Percentiles rank a stretch among this genome's conserved stretches.
phyloP scores from a whole-genome alignment of 2,329 filamentous ascomycete genomes.

The Nemania diffusa region DNA sequence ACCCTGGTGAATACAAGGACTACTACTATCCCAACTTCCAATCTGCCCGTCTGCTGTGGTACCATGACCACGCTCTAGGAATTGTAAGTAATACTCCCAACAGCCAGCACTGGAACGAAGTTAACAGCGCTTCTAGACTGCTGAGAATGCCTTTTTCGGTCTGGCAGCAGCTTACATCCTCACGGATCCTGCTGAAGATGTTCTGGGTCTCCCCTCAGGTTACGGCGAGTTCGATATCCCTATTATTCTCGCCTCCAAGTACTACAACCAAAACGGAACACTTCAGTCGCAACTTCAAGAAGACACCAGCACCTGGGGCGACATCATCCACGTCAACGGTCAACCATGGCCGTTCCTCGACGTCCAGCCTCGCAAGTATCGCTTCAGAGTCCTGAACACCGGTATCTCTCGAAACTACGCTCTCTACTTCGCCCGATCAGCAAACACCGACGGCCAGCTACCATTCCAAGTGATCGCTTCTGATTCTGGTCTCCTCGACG shows the following conservation, averaged over 20 bases:
- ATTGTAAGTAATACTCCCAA: conserved; percentile 40
- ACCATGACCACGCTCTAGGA: conserved; percentile 60
- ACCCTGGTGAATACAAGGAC: conserved; percentile 64
- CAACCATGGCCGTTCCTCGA: conserved; percentile 68
- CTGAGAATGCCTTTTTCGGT: conserved; percentile 65
- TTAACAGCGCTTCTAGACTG: conserved; percentile 54
- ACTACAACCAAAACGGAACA: conserved; percentile 62
- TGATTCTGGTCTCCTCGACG: conserved; percentile 62
- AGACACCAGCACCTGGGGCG: conserved; percentile 62
- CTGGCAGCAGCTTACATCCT: conserved; percentile 67
- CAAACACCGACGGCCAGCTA: conserved; percentile 48
- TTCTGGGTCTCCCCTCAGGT: conserved; percentile 59
- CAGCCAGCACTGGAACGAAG: conserved; percentile 11
- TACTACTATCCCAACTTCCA: conserved; percentile 69
- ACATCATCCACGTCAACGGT: conserved; percentile 68
- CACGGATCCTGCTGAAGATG: conserved; percentile 59
- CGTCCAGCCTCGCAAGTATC: conserved; percentile 70
- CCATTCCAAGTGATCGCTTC: conserved; percentile 65
- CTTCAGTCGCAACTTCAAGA: conserved; percentile 59
- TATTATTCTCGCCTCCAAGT: conserved; percentile 60
- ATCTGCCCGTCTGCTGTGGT: conserved; percentile 65
- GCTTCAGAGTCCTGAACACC: conserved; percentile 64
- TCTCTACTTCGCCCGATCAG: conserved; percentile 57
- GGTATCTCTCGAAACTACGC: conserved; percentile 60
- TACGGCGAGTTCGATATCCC: conserved; percentile 65